These are phyloP conservation scores for Nicotiana benthamiana DNA, from an alignment of 257 asterid genomes.

Conservation along the genomic window DNA sequence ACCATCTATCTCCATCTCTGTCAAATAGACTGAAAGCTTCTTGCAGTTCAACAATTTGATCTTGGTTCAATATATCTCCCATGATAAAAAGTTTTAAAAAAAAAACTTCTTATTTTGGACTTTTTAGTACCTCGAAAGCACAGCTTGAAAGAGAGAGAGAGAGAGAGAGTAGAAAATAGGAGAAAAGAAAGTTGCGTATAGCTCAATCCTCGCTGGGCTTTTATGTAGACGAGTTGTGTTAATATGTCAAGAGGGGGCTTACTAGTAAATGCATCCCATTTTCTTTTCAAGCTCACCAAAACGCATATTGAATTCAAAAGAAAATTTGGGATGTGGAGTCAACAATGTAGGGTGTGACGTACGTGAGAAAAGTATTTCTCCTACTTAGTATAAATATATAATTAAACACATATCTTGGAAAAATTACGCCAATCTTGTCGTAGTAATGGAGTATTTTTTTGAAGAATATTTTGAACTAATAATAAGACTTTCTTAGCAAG, in stretches of 20 bases:
- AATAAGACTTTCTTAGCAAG: neutral
- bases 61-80: constrained; percentile 31
- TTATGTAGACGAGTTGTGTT: constrained; percentile 25
- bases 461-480: neutral
- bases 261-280: constrained; percentile 8
- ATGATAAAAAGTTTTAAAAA: too few species aligned
- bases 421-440: neutral
- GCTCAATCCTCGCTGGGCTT: constrained; percentile 41
- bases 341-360: neutral
- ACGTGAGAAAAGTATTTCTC: neutral
- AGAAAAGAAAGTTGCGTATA: constrained; percentile 21
- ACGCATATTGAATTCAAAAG: neutral
- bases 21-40: constrained; percentile 49
- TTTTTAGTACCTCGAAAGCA: neutral
- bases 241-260: constrained; percentile 19
- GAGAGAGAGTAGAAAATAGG: constrained; percentile 7
- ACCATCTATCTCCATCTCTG: constrained; percentile 52
- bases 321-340: neutral
- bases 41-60: constrained; percentile 38
- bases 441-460: neutral
- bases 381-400: neutral
- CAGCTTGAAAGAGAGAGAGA: constrained; percentile 5
- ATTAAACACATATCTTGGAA: neutral
- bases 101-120: neutral
- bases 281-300: too few species aligned